Evolutionary conservation across 495 filamentous ascomycete species (phyloP), one percentile per base, ranked within the genome.

Genomic region (Aspergillus kassunensis): DNA sequence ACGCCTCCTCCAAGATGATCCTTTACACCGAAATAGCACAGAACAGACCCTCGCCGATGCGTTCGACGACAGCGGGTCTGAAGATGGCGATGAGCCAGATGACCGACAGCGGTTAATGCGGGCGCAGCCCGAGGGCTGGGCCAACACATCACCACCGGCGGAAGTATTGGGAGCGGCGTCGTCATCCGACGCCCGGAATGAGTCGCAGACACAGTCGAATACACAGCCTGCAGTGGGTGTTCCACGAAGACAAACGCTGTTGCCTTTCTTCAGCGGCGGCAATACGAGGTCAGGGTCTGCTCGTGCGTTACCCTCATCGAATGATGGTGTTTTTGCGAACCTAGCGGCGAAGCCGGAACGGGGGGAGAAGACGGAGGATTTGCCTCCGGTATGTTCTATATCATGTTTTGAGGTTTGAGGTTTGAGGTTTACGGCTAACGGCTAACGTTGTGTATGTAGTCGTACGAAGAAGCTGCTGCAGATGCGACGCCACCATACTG

Each of bases 401-500:
- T 52, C 18, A 49, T 24, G 23, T 11, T 16, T 36, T 52, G 18
- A 35, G 21, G 10, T 39, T 19, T n/a, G n/a, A n/a, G n/a, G n/a
- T n/a, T n/a, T n/a, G n/a, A n/a, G n/a, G n/a, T n/a, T 35, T 10
- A 4, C 18, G 41, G 19, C 29, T 33, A 50, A 42, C 13, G 49
- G 39, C 51, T 56, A 8, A 47, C 44, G 29, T 11, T 25, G 29
- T 41, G 46, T 53, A 19, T 61, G 10, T 62, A 97, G 91, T 89
- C 91, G 18, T 98, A 98, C 73, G 95, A 98, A 79, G 91, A 96
- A 83, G 93, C 93, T 6, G 93, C 93, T 9, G 92, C 92, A 15
- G 93, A 98, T 71, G 89, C 92, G 18, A 90, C 93, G 30, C 93
- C 93, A 0, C 93, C 95, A 2, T 98, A 97, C 68, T 98, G 93